A percentile compares a stretch with the other conserved stretches of the same genome.
These are phyloP conservation scores for Selaginella tamariscina DNA, from an alignment of 75 land plant species.

Conservation along the genomic window DNA sequence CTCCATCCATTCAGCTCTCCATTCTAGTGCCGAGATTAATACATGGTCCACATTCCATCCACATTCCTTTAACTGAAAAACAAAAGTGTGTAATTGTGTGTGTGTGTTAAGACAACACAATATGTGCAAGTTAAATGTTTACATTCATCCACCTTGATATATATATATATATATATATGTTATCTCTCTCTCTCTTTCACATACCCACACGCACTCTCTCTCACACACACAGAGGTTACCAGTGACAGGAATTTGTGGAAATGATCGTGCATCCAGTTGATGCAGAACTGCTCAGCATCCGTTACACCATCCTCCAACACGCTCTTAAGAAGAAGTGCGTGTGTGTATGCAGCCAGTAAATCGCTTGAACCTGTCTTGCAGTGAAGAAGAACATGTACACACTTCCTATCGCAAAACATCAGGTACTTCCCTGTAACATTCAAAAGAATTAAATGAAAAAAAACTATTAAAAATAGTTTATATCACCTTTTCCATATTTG, in stretches of 20 bases:
- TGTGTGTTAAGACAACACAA: neutral
- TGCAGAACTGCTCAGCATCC: conserved; percentile 15
- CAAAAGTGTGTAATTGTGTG: neutral
- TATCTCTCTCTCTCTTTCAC: no score
- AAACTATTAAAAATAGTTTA: neutral
- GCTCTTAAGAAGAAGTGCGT: conserved; percentile 19
- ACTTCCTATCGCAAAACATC: conserved; percentile 12
- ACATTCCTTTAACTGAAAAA: conserved; percentile 19
- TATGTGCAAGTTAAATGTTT: neutral
- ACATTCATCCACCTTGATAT: no score
- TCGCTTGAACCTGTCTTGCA: conserved; percentile 17
- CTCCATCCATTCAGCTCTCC: conserved; percentile 31
- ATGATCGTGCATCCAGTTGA: conserved; percentile 20
- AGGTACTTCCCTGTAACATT: conserved; percentile 22
- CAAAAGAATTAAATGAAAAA: neutral
- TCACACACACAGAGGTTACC: conserved; percentile 13
- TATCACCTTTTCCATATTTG: conserved; percentile 19
- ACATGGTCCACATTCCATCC: conserved; percentile 30
- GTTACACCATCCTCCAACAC: neutral
- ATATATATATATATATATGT: no score
- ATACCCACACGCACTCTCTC: neutral
- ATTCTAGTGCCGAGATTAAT: conserved; percentile 17
- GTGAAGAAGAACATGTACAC: conserved; percentile 25
- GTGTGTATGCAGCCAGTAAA: conserved; percentile 24
- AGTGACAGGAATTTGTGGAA: conserved; percentile 13